Conservation (phyloP, 2,329 filamentous ascomycete species). For the Didymella lethalis region DNA sequence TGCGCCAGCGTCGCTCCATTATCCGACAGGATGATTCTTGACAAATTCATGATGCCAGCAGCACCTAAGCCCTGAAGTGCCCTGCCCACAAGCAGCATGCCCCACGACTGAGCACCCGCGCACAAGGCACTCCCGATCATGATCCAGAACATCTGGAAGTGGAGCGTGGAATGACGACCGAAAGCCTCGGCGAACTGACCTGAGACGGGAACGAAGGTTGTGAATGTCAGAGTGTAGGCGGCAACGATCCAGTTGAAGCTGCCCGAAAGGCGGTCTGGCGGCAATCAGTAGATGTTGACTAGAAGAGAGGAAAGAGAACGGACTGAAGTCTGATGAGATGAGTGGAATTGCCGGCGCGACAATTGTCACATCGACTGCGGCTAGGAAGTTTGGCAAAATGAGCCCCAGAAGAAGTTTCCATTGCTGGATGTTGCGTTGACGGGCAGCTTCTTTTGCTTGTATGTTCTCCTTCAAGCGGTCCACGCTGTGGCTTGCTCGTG, state of each 20-base stretch:
- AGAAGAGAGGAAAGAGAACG: not conserved
- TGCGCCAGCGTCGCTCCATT: conserved; percentile 69
- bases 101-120: conserved; percentile 65
- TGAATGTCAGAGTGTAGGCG: conserved; percentile 71
- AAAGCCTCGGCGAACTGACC: conserved; percentile 71
- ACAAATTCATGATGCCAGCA: conserved; percentile 67
- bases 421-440: conserved; percentile 56
- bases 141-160: conserved; percentile 61
- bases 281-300: conserved; percentile 5
- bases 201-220: conserved; percentile 72
- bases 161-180: conserved; percentile 67
- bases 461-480: conserved; percentile 14
- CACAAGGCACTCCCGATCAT: conserved; percentile 69
- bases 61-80: conserved; percentile 69
- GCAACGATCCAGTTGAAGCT: conserved; percentile 69
- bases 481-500: conserved; percentile 5
- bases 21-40: conserved; percentile 70
- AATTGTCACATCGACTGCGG: conserved; percentile 71
- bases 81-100: conserved; percentile 68
- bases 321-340: conserved; percentile 71
- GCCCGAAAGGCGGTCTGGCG: conserved; percentile 63
- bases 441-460: conserved; percentile 24
- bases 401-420: conserved; percentile 68
- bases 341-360: conserved; percentile 67
- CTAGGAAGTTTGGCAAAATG: conserved; percentile 66